Base-by-base conservation (phyloP, 2,329 filamentous ascomycete species). In the Arthrinium phaeospermum region DNA sequence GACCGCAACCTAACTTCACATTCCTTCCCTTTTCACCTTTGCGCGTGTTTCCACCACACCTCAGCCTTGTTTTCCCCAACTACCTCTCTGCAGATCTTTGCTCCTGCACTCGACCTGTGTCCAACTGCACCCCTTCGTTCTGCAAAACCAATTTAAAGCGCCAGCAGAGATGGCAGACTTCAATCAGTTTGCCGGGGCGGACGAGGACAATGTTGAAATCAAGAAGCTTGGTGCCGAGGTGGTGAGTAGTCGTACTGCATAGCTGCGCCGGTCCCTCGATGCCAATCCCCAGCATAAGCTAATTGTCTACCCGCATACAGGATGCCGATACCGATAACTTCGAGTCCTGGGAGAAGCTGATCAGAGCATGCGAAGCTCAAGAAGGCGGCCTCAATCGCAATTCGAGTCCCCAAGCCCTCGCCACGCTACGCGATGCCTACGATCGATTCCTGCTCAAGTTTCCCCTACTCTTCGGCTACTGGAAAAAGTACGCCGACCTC, bases 401-500 rank as follows among this genome's bases (percentile, higher is more conserved):
- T 84, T 98, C 96, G 57, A 98, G 94, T 81, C 95, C 96, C 0
- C 94, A 97, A 80, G 94, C 96, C 41, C 95, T 99, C 77, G 92
- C 94, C 27, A 92, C 94, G 14, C 92, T 95, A 71, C 93, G 96
- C 83, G 91, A 94, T 82, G 91, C 94, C 74, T 98, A 97, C 85
- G 95, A 99, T 82, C 91, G 93, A 68, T 97, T 99, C 80, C 92
- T 99, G 30, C 90, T 94, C 74, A 98, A 98, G 80, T 99, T 98
- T 76, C 96, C 96, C 3, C 89, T 98, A 14, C 90, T 98, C 51
- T 99, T 98, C 79, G 96, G 96, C 70, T 99, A 98, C 86, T 99
- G 96, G 96, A 98, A 98, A 86, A 98, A 98, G 82, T 99, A 98
- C 88, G 96, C 96, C 79, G 96, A 98, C 79, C 88, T 97, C 75